phyloP scores from a whole-genome alignment of 352 stramenopile genomes.

The Phytophthora ohioensis region DNA sequence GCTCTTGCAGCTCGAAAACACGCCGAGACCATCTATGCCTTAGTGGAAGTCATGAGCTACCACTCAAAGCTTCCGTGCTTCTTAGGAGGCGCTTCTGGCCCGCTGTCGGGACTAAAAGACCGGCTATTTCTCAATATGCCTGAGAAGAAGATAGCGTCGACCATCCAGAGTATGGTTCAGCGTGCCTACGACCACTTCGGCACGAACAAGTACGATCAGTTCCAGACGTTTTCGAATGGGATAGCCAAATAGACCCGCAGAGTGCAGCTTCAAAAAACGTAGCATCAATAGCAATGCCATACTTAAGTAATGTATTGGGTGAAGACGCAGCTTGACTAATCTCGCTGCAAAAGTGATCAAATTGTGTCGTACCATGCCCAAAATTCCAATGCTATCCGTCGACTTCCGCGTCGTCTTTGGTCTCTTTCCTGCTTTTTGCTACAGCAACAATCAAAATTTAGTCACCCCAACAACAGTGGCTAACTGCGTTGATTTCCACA shows the following conservation, averaged over 20 bases:
- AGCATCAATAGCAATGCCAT: neutral
- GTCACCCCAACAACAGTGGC: too few species aligned
- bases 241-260: slow-evolving; percentile 73
- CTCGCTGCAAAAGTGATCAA: neutral
- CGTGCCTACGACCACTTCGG: slow-evolving; percentile 95
- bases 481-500: neutral
- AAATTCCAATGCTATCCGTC: neutral
- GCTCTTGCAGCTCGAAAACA: slow-evolving; percentile 94
- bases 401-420: neutral
- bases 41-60: slow-evolving; percentile 96
- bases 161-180: slow-evolving; percentile 94
- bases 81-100: slow-evolving; percentile 39
- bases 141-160: slow-evolving; percentile 63
- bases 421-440: slow-evolving; percentile 9
- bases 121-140: slow-evolving; percentile 75
- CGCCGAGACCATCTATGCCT: slow-evolving; percentile 94
- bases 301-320: neutral
- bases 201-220: slow-evolving; percentile 96
- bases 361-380: too few species aligned
- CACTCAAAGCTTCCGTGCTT: slow-evolving; percentile 86
- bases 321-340: neutral
- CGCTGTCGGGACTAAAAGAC: slow-evolving; percentile 61
- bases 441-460: neutral
- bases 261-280: neutral
- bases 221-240: slow-evolving; percentile 94